Evolutionary conservation across 805 yeast genomes (phyloP).

Genomic region (Yamadazyma phyllophila): DNA sequence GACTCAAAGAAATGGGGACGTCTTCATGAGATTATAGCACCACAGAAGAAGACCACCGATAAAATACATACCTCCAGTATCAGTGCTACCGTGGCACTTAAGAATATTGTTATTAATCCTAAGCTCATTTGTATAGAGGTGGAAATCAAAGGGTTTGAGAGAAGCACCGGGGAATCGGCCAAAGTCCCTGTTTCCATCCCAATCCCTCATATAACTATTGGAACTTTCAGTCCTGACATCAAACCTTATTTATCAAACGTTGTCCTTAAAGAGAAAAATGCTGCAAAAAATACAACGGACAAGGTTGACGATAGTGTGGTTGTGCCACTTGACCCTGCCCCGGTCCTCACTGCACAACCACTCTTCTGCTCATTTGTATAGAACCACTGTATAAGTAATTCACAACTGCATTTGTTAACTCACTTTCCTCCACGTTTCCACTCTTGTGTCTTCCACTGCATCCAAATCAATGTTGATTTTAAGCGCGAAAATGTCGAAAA

Average conservation of each 20-base stretch:
- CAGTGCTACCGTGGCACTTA: slow-evolving; percentile 26
- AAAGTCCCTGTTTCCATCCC: slow-evolving; percentile 7
- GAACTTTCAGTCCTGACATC: slow-evolving; percentile 10
- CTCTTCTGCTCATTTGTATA: slow-evolving; percentile 1
- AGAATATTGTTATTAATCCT: slow-evolving; percentile 18
- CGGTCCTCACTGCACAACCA: background rate
- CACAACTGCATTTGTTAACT: too few relatives aligned
- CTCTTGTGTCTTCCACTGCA: too few relatives aligned
- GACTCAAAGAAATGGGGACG: slow-evolving; percentile 9
- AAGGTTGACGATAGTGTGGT: background rate
- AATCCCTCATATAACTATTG: slow-evolving; percentile 13
- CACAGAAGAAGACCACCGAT: slow-evolving; percentile 1
- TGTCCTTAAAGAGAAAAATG: slow-evolving; percentile 1
- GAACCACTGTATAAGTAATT: background rate
- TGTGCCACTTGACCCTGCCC: background rate
- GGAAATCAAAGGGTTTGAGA: slow-evolving; percentile 19
- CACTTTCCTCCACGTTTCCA: background rate
- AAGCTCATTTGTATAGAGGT: slow-evolving; percentile 56
- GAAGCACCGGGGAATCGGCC: background rate
- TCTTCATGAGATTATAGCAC: slow-evolving; percentile 5
- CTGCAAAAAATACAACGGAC: background rate
- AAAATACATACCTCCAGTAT: slow-evolving; percentile 16
- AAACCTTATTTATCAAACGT: slow-evolving; percentile 13
- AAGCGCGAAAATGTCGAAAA: background rate
- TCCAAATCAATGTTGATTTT: too few relatives aligned